Conservation (phyloP, 257 asterid genomes). For the Solanum tacnaense region DNA sequence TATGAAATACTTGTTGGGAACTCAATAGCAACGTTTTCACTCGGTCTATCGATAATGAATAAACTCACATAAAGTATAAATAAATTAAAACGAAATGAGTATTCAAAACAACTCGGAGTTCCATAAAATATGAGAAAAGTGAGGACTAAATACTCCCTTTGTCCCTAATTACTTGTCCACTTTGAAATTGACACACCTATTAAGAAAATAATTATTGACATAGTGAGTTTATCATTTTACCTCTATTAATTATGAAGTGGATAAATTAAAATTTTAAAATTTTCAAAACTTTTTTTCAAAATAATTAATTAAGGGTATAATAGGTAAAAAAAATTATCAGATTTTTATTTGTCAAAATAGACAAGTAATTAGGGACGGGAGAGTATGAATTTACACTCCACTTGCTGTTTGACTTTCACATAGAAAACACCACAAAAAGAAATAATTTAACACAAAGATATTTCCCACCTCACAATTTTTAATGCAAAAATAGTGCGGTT, state of each 20-base stretch:
- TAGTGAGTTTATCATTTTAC: too few relatives aligned
- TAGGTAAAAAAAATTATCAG: too few relatives aligned
- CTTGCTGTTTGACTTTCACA: background rate
- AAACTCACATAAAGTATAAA: background rate
- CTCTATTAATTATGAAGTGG: too few relatives aligned
- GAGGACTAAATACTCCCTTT: background rate
- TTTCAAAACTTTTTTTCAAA: too few relatives aligned
- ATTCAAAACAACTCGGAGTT: background rate
- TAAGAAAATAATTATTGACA: too few relatives aligned
- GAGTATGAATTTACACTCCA: background rate
- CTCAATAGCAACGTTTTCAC: background rate
- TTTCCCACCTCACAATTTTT: background rate
- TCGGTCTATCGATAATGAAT: background rate
- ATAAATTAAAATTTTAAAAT: too few relatives aligned
- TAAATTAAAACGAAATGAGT: background rate
- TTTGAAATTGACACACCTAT: too few relatives aligned
- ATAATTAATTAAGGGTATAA: too few relatives aligned
- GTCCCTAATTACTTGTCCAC: too few relatives aligned
- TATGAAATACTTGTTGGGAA: background rate
- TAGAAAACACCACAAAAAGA: background rate
- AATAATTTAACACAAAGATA: background rate
- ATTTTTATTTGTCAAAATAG: too few relatives aligned
- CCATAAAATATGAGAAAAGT: background rate
- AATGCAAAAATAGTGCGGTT: background rate
- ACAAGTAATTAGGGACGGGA: too few relatives aligned